A percentile compares a stretch with the other conserved stretches of the same genome.
Conservation (phyloP, 768 basidiomycete species). For the Ramaria sp. region DNA sequence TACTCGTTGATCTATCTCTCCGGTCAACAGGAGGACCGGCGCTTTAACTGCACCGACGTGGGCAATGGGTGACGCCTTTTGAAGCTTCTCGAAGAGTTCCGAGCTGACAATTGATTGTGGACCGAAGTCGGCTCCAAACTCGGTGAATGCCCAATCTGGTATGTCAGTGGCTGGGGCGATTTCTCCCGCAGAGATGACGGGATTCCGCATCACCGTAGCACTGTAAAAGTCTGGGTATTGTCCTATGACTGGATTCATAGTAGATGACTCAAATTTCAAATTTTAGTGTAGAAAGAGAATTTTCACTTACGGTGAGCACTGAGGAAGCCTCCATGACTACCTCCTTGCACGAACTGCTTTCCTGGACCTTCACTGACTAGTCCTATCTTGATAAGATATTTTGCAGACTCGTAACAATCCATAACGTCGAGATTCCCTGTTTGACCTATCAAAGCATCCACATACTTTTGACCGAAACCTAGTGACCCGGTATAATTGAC, state of each 20-base stretch:
- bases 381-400: constrained; percentile 37
- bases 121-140: constrained; percentile 26
- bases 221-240: constrained; percentile 50
- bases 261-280: not conserved
- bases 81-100: constrained; percentile 31
- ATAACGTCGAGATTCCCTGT: constrained; percentile 57
- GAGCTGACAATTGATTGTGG: constrained; percentile 31
- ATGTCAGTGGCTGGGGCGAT: constrained; percentile 45
- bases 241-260: constrained; percentile 39
- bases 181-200: constrained; percentile 53
- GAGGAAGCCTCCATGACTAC: constrained; percentile 65
- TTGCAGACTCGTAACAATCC: constrained; percentile 46
- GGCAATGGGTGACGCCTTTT: constrained; percentile 43
- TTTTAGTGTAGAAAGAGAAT: not conserved
- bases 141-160: constrained; percentile 51
- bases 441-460: constrained; percentile 41
- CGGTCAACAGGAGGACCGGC: constrained; percentile 49
- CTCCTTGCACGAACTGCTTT: constrained; percentile 47
- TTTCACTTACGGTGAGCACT: constrained; percentile 45
- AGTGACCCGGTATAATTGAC: constrained; percentile 61
- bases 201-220: constrained; percentile 56
- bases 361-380: constrained; percentile 38
- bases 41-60: constrained; percentile 38
- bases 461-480: constrained; percentile 54
- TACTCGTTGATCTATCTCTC: constrained; percentile 50